Evolutionary conservation across 208 protist species (phyloP), one percentile per base, ranked within the genome.

Genomic region (Hexamita inflata): DNA sequence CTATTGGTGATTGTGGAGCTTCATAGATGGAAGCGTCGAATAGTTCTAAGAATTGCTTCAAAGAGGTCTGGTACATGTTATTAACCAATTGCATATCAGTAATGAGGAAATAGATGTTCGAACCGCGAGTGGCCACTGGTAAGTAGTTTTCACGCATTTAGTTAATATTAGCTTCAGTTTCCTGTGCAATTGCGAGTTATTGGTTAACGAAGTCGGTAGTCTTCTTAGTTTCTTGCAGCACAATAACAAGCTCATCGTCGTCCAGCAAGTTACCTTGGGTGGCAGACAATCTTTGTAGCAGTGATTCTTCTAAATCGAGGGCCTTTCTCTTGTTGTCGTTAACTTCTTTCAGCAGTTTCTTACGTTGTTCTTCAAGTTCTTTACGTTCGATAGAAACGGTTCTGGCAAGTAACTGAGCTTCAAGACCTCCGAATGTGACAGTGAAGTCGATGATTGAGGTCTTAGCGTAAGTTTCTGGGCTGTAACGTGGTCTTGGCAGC

Each of bases 371-470:
- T 84, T 97, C 94, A 19, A 98, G 89, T 81, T 96, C 91, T 53
- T 86, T 87, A 85, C 96, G 94, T 84, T 98, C 94, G 73, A 91
- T 83, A 45, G 90, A 80, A 78, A 98, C 94, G 28, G 97, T 94
- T 58, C 90, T 87, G 38, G 88, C 92, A n/a, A 89, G 75, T 87
- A 89, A 35, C 86, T 90, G 83, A 87, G 32, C 80, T 77, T 88
- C 85, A 19, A 88, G 80, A 65, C 87, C 85, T 42, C 73, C 66
- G 73, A 96, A 94, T n/a, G 94, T 97, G 19, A 98, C 94, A n/a
- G 94, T 94, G 78, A 98, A 97, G 82, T 98, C 93, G 79, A 98
- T 96, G 26, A 98, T 87, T 32, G 93, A 89, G 66, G 90, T 92
- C 84, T 95, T 95, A 38, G 94, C 94, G 76, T 90, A 95, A 58